Evolutionary conservation across 2,329 filamentous ascomycete genomes (phyloP).

Genomic region (Cladophialophora exuberans): DNA sequence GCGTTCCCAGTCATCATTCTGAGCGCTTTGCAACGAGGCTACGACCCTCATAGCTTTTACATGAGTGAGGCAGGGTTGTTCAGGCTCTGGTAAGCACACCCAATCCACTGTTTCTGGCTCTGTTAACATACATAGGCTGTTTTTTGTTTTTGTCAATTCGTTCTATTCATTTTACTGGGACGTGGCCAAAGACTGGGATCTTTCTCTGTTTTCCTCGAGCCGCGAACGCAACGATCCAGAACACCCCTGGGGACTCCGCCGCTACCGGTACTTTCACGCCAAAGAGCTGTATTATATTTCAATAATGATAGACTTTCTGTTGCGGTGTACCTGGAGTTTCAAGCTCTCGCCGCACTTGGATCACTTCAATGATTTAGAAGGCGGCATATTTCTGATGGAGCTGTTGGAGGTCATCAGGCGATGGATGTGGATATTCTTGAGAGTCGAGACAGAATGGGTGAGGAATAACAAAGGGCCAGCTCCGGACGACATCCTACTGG

Average conservation of each 20-base stretch:
- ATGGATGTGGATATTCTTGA: conserved; percentile 70
- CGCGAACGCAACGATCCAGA: conserved; percentile 63
- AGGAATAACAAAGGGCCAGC: conserved; percentile 59
- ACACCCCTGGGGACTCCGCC: conserved; percentile 77
- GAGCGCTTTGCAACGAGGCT: conserved; percentile 71
- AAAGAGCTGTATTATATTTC: conserved; percentile 80
- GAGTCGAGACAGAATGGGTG: conserved; percentile 41
- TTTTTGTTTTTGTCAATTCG: conserved; percentile 78
- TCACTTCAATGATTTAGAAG: conserved; percentile 83
- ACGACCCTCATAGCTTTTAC: conserved; percentile 55
- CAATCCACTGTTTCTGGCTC: not conserved
- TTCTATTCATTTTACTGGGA: conserved; percentile 99
- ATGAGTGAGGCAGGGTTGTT: conserved; percentile 60
- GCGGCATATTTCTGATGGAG: conserved; percentile 85
- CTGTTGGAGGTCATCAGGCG: conserved; percentile 82
- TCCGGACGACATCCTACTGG: conserved; percentile 73
- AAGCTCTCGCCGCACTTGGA: conserved; percentile 83
- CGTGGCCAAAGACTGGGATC: conserved; percentile 93
- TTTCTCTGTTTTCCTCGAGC: conserved; percentile 72
- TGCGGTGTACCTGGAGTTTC: conserved; percentile 89
- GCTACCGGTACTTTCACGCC: conserved; percentile 71
- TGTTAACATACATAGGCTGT: conserved; percentile 59
- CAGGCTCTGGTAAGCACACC: conserved; percentile 55
- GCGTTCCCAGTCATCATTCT: conserved; percentile 90
- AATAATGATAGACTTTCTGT: conserved; percentile 74